Evolutionary conservation across 23 red algal genomes (phyloP).

Genomic region (Gracilaria caudata): DNA sequence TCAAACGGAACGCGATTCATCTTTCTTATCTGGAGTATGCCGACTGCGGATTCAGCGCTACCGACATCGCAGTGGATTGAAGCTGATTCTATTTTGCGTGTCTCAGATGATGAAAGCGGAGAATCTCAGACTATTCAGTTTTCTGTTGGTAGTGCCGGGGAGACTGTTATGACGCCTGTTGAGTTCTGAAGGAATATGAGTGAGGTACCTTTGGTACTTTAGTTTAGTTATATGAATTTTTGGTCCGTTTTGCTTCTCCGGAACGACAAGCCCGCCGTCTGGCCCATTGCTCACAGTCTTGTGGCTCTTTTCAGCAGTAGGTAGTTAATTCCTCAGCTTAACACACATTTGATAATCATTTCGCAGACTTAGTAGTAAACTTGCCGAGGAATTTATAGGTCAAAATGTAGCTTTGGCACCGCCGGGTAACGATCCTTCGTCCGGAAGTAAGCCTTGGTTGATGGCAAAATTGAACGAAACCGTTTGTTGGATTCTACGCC

Average conservation of each 20-base stretch:
- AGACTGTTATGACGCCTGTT: constrained; percentile 22
- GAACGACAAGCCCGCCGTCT: not conserved
- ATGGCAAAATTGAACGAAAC: not conserved
- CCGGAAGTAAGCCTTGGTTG: not conserved
- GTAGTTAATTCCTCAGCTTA: no score
- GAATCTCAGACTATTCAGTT: constrained; percentile 19
- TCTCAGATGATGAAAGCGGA: constrained; percentile 9
- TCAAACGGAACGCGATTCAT: constrained; percentile 42
- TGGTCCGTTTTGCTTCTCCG: not conserved
- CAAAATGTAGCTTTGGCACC: no score
- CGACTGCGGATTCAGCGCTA: not conserved
- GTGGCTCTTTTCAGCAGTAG: not conserved
- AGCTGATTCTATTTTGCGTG: not conserved
- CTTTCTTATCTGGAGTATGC: constrained; percentile 39
- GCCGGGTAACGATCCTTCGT: no score
- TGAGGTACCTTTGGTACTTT: not conserved
- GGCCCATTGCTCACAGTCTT: not conserved
- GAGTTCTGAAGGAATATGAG: not conserved
- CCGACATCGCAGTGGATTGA: constrained; percentile 33
- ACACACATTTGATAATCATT: no score
- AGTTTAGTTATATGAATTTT: not conserved
- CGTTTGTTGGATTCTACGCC: not conserved
- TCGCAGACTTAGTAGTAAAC: no score
- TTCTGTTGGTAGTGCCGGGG: constrained; percentile 1
- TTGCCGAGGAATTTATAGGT: no score